Percentiles rank a stretch among this genome's conserved stretches.
These are phyloP conservation scores for Petasospora rhodanensis DNA, from an alignment of 1,139 yeast genomes.

Conservation along the genomic window DNA sequence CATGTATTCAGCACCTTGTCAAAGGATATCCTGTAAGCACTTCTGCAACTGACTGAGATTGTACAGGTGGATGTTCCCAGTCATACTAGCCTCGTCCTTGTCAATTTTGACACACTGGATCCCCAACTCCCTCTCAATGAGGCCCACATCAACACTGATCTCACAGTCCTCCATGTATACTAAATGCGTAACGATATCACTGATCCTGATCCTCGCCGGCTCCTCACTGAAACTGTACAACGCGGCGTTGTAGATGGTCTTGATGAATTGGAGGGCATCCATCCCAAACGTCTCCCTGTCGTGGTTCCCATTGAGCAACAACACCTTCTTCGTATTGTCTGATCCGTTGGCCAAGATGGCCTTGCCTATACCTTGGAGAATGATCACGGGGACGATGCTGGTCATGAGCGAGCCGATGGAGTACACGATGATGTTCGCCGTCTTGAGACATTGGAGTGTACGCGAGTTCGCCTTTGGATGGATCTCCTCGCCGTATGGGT, in stretches of 20 bases:
- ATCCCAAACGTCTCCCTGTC: slow-evolving; percentile 78
- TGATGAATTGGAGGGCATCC: slow-evolving; percentile 54
- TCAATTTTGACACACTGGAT: slow-evolving; percentile 45
- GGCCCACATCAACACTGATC: slow-evolving; percentile 41
- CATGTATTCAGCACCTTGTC: no score
- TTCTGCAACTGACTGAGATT: slow-evolving; percentile 38
- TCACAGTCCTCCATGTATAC: slow-evolving; percentile 45
- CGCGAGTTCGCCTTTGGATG: slow-evolving; percentile 71
- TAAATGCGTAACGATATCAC: slow-evolving; percentile 51
- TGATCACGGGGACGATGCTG: slow-evolving; percentile 72
- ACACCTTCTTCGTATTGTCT: slow-evolving; percentile 41
- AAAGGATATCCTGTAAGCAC: slow-evolving; percentile 27
- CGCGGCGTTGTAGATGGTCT: slow-evolving; percentile 44
- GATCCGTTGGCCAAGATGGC: slow-evolving; percentile 36
- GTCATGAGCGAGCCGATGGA: slow-evolving; percentile 90
- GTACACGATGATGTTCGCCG: slow-evolving; percentile 57
- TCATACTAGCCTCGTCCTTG: slow-evolving; percentile 9
- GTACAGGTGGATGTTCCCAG: slow-evolving; percentile 23
- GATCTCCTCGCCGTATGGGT: slow-evolving; percentile 86
- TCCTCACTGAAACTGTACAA: slow-evolving; percentile 28
- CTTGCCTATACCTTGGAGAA: slow-evolving; percentile 68
- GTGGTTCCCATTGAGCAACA: slow-evolving; percentile 63
- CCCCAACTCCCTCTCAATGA: slow-evolving; percentile 37
- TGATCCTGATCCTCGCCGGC: slow-evolving; percentile 28
- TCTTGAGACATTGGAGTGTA: slow-evolving; percentile 48